Evolutionary conservation across 192 early-diverging fungal species (phyloP).

Genomic region (Lunasporangiospora selenospora): DNA sequence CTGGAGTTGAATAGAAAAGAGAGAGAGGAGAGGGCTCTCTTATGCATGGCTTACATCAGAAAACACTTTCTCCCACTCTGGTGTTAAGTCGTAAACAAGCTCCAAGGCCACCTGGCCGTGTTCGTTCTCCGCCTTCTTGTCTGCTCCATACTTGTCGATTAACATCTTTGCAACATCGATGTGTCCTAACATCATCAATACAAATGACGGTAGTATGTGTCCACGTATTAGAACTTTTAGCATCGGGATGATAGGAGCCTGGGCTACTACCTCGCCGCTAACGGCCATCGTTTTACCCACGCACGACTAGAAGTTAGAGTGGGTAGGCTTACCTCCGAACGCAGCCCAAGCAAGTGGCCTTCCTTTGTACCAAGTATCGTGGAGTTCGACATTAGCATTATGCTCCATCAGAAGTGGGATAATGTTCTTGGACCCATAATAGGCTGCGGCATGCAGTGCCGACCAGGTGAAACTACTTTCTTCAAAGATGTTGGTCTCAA

Average conservation of each 20-base stretch:
- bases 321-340: slow-evolving; percentile 67
- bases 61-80: slow-evolving; percentile 61
- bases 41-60: slow-evolving; percentile 50
- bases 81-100: slow-evolving; percentile 72
- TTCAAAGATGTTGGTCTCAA: slow-evolving; percentile 38
- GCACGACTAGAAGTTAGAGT: no score
- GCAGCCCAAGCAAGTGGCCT: slow-evolving; percentile 93
- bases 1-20: no score
- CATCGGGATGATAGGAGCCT: no score
- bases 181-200: slow-evolving; percentile 57
- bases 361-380: slow-evolving; percentile 85
- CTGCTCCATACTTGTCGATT: slow-evolving; percentile 78
- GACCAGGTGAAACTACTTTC: slow-evolving; percentile 81
- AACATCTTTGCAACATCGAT: slow-evolving; percentile 72
- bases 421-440: slow-evolving; percentile 75
- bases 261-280: no score
- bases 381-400: slow-evolving; percentile 80
- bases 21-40: no score
- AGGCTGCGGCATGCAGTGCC: slow-evolving; percentile 86
- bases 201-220: neutral
- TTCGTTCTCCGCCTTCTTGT: slow-evolving; percentile 76
- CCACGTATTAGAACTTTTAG: no score
- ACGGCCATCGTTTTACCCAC: no score
- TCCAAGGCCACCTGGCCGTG: slow-evolving; percentile 83
- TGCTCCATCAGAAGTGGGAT: slow-evolving; percentile 71